Percentiles rank a stretch among this genome's conserved stretches.
Conservation (phyloP, 2,329 filamentous ascomycete species). For the Sporothrix mexicana region DNA sequence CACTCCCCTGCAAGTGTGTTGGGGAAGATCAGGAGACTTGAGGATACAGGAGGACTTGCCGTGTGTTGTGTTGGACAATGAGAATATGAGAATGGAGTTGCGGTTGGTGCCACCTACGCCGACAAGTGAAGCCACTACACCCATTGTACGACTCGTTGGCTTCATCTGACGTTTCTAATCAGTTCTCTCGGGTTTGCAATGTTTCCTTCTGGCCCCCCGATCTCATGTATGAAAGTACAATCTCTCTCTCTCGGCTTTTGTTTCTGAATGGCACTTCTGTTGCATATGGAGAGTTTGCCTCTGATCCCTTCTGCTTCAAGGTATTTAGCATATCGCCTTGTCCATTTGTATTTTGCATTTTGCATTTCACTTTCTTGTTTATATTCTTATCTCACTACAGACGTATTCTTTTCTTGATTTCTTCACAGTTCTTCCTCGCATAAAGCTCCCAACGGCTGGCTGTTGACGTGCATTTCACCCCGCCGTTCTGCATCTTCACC, state of each 20-base stretch:
- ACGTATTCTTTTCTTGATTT: neutral
- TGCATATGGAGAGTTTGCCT: neutral
- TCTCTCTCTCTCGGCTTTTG: neutral
- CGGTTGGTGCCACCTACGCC: slow-evolving; percentile 10
- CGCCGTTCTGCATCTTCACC: neutral
- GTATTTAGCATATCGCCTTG: neutral
- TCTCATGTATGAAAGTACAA: too few relatives aligned
- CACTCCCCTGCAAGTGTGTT: neutral
- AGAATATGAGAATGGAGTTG: too few relatives aligned
- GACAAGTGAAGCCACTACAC: slow-evolving; percentile 10
- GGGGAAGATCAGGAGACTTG: neutral
- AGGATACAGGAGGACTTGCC: too few relatives aligned
- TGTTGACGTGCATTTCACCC: neutral
- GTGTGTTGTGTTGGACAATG: slow-evolving; percentile 11
- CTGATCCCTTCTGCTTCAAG: neutral
- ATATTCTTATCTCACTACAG: neutral
- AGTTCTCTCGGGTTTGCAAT: slow-evolving; percentile 4
- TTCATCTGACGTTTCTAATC: slow-evolving; percentile 25
- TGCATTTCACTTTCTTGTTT: neutral
- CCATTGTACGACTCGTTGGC: slow-evolving; percentile 23
- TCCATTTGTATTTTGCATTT: too few relatives aligned
- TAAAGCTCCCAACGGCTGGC: too few relatives aligned
- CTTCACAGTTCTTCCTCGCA: neutral
- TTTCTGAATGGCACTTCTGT: neutral
- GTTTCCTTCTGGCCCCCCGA: neutral